phyloP scores from a whole-genome alignment of 345 rosid species.

The Gossypium sturtianum region DNA sequence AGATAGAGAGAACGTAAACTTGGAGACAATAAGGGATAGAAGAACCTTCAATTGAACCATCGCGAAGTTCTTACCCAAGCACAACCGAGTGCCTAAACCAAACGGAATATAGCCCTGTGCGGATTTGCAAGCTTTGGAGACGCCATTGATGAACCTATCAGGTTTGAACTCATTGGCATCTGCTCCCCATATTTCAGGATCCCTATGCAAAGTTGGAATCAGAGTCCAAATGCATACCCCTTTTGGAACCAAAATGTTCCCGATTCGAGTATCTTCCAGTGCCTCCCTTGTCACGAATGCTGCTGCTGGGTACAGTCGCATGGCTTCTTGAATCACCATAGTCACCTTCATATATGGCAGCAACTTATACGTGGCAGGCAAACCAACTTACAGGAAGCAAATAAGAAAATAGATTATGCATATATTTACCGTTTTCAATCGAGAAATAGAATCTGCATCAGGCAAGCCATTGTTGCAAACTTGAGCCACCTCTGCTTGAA shows the following conservation, averaged over 20 bases:
- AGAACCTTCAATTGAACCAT: slow-evolving; percentile 61
- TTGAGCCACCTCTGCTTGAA: slow-evolving; percentile 43
- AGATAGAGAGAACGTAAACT: slow-evolving; percentile 54
- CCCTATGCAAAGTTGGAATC: slow-evolving; percentile 54
- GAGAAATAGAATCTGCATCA: slow-evolving; percentile 43
- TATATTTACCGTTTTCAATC: slow-evolving; percentile 43
- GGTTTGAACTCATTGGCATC: slow-evolving; percentile 77
- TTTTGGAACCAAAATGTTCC: slow-evolving; percentile 50
- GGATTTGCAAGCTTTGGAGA: slow-evolving; percentile 61
- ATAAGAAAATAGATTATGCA: not conserved
- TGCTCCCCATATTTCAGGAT: slow-evolving; percentile 61
- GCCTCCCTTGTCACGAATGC: slow-evolving; percentile 67
- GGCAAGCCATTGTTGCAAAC: slow-evolving; percentile 34
- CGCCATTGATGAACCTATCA: slow-evolving; percentile 55
- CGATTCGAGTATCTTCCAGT: slow-evolving; percentile 48
- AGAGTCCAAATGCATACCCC: slow-evolving; percentile 51
- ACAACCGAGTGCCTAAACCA: slow-evolving; percentile 66
- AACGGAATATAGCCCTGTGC: slow-evolving; percentile 68
- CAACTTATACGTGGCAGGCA: not conserved
- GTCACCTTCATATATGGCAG: slow-evolving; percentile 30
- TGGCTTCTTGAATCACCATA: slow-evolving; percentile 59
- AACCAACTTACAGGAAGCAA: not conserved
- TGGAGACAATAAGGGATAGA: slow-evolving; percentile 56
- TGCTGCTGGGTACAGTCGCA: slow-evolving; percentile 65
- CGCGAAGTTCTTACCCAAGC: slow-evolving; percentile 70